Evolutionary conservation across 306 rosid species (phyloP), one percentile per base, ranked within the genome.

Genomic region (Dryas alaskensis): DNA sequence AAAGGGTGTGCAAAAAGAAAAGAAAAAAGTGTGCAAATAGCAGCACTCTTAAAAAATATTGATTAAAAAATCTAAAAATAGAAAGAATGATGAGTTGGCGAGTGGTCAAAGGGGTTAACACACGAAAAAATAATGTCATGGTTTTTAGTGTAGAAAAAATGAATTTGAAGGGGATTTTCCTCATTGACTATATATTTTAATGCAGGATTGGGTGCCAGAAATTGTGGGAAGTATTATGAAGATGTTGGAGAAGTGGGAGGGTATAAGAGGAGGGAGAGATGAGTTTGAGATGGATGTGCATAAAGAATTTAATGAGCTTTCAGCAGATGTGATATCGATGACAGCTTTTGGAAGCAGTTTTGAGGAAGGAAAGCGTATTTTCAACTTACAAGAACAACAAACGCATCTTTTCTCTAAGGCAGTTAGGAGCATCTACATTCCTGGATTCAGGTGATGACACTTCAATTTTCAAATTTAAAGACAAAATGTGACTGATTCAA

Each of bases 261-360:
- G 54, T 4, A 64, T 71, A 61, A 77, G 88, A 57, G 89, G 76
- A 69, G 89, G 62, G 67, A 80, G 60, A 68, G 89, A 84, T 40
- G 94, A 88, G 74, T 73, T 87, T 62, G 92, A 90, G 77, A 80
- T 90, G 63, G 94, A 92, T 7, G 84, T 87, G 45, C 80, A 80
- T 68, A 77, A 68, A 80, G 89, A 88, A 25, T 68, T 90, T 72
- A 91, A 78, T 48, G 70, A 76, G 3, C 84, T 92, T 70, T 87
- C 92, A 1, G 89, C 91, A 0, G 95, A 90, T 9, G 65, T 92
- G 55, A 88, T 92, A 78, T 90, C 96, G 22, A 90, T 84, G 65
- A 87, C 92, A 13, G 91, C 95, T 69, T 92, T 90, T 62, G 92
- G 96, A 27, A 88, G 98, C 80, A 84, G 79, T 70, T 90, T 72